Evolutionary conservation across 2,329 filamentous ascomycete species (phyloP), one percentile per base, ranked within the genome.

Genomic region (Harringtonia aguacate): DNA sequence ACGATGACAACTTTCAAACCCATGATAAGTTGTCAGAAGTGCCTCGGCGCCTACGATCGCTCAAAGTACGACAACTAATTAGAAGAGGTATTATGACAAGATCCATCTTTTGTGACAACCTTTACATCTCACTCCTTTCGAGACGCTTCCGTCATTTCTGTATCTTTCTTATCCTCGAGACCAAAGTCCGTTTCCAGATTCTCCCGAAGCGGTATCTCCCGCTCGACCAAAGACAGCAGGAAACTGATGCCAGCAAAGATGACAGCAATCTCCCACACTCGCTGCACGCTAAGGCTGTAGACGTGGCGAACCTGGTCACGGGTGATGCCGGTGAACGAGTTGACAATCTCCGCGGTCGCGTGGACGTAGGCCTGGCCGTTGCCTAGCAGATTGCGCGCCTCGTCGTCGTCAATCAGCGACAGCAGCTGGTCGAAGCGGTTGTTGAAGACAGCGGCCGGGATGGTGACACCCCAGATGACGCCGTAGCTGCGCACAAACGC

Each of bases 361-460:
- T 46, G 42, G 21, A 46, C 49, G 36, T 60, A 60, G 8, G 56
- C 57, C 2, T 48, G 38, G 8, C 57, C 58, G 13, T 37, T 43
- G 3, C 29, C 42, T 4, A 57, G 40, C 18, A 40, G 17, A 2
- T 22, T 41, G 40, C 40, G 35, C 20, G 43, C 48, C 14, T 4
- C 28, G 15, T 27, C 7, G 31, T 48, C 41, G 13, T 52, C 50
- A 36, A 53, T 50, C 35, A 4, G 14, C 10, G 13, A 5, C 20
- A 36, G 34, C 10, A 36, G 20, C 34, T 36, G 34, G 34, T 36
- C 34, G 20, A 36, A 36, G 38, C 34, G 34, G 45, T 65, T 64
- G 40, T 65, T 62, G 51, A 64, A 65, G 2, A 58, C 51, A 8
- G 61, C 61, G 7, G 58, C 59, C 28, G 63, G 61, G 21, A 66